A percentile compares a stretch with the other conserved stretches of the same genome.
phyloP scores from a whole-genome alignment of 2,329 filamentous ascomycete species.

The Nothophoma quercina region DNA sequence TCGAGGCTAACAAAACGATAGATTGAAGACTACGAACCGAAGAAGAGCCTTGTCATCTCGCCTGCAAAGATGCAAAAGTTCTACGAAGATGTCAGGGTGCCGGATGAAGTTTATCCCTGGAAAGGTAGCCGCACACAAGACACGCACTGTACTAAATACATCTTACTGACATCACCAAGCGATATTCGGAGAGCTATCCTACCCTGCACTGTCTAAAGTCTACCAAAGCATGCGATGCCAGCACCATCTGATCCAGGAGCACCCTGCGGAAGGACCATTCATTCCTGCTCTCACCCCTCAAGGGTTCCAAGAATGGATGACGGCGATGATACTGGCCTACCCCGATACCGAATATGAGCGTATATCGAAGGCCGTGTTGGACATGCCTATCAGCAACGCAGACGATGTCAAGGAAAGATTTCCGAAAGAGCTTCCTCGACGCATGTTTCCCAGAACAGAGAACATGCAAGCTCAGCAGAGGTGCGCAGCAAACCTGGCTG shows the following conservation, averaged over 20 bases:
- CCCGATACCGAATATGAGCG: constrained; percentile 78
- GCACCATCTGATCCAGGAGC: constrained; percentile 58
- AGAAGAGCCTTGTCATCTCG: constrained; percentile 73
- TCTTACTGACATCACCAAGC: constrained; percentile 24
- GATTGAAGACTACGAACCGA: constrained; percentile 74
- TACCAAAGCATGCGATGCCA: constrained; percentile 58
- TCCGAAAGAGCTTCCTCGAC: constrained; percentile 78
- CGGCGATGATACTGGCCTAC: constrained; percentile 74
- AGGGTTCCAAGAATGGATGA: constrained; percentile 69
- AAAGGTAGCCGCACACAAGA: too few relatives aligned
- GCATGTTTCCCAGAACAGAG: constrained; percentile 70
- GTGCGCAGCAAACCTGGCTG: constrained; percentile 66
- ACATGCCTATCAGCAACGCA: constrained; percentile 74
- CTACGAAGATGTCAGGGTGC: constrained; percentile 71
- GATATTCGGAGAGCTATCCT: constrained; percentile 55
- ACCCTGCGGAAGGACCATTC: constrained; percentile 51
- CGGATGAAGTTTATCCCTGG: constrained; percentile 74
- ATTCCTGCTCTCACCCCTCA: constrained; percentile 57
- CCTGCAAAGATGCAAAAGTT: constrained; percentile 78
- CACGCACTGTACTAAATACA: too few relatives aligned
- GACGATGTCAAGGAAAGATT: constrained; percentile 73
- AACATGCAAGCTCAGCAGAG: constrained; percentile 66
- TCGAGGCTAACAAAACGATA: constrained; percentile 36
- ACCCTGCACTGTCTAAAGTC: constrained; percentile 53
- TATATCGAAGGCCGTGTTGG: constrained; percentile 70